Evolutionary conservation across 345 rosid species (phyloP).

Genomic region (Boechera retrofracta): DNA sequence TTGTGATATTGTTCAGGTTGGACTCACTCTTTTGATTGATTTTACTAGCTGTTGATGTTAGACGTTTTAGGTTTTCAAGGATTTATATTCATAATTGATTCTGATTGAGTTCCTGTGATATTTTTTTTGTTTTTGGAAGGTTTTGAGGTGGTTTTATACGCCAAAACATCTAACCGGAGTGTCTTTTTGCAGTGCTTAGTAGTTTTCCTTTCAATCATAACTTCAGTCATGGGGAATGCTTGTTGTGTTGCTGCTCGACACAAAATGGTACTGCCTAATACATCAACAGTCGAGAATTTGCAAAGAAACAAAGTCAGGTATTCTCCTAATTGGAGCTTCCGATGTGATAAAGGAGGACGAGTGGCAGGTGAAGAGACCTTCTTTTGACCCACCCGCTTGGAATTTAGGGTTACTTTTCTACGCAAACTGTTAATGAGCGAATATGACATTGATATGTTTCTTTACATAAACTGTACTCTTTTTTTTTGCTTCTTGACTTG

Average conservation of each 20-base stretch:
- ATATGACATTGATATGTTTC: constrained; percentile 22
- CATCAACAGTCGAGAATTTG: constrained; percentile 58
- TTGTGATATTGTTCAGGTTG: neutral
- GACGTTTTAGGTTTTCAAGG: neutral
- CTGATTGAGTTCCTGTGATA: neutral
- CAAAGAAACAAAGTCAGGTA: constrained; percentile 72
- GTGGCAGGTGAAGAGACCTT: constrained; percentile 86
- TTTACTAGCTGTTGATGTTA: neutral
- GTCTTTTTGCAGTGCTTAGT: constrained; percentile 7
- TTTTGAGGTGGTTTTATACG: constrained; percentile 29
- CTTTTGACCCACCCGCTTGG: constrained; percentile 3
- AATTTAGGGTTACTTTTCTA: constrained; percentile 29
- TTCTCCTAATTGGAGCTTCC: constrained; percentile 92
- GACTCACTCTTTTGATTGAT: neutral
- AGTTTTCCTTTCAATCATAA: neutral
- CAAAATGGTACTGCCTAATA: constrained; percentile 61
- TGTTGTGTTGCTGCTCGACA: constrained; percentile 96
- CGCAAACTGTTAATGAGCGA: constrained; percentile 3
- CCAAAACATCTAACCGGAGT: neutral
- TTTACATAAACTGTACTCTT: constrained; percentile 21
- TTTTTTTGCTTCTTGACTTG: constrained; percentile 8
- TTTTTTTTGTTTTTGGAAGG: neutral
- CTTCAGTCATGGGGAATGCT: constrained; percentile 80
- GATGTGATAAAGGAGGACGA: constrained; percentile 91
- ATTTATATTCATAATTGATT: constrained; percentile 7